Base-by-base conservation (phyloP, 495 filamentous ascomycete genomes). In the Aspergillus saccharolyticus region DNA sequence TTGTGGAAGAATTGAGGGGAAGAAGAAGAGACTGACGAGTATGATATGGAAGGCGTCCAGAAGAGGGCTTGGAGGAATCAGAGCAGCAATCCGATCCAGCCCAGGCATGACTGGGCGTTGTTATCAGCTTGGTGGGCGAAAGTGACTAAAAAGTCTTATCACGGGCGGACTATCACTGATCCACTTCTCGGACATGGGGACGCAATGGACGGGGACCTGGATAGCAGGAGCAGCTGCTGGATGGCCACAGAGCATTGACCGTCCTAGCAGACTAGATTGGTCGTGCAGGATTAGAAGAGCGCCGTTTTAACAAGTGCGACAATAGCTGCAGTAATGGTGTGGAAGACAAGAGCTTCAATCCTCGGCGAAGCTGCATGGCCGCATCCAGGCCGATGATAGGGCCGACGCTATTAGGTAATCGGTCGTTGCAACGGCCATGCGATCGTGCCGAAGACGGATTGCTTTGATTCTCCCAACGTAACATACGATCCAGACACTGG, bases 71-170 rank as follows among this genome's bases (percentile, higher is more conserved):
- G 25, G 21, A 39, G 33, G 33, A 12, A 39, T 39, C 33, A 39
- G 10, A 39, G 14, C 16, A 47, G 43, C 19, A 21, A 45, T n/a
- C 30, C 47, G 52, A 52, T 56, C 17, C 47, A 14, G 24, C 28
- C 33, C 16, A 44, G 52, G 44, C 52, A 28, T 42, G 43, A 24
- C 15, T 15, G 21, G 16, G 2, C n/a, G 47, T 57, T 51, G 50
- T 59, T 53, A 50, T 53, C 57, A 42, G 22, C 47, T 50, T 9
- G 47, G 47, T 18, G 47, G 47, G 47, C 22, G 24, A 46, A 54
- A 52, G 44, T 61, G 62, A 65, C 56, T 61, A 59, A 61, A 65
- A 65, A 57, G 55, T 52, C 62, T 65, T 65, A 65, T 65, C 62
- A 59, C 43, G 17, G 50, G 49, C 44, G 56, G 45, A 19, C 58